A percentile compares a stretch with the other conserved stretches of the same genome.
These are phyloP conservation scores for Camelina neglecta DNA, from an alignment of 345 rosid genomes.

Conservation along the genomic window DNA sequence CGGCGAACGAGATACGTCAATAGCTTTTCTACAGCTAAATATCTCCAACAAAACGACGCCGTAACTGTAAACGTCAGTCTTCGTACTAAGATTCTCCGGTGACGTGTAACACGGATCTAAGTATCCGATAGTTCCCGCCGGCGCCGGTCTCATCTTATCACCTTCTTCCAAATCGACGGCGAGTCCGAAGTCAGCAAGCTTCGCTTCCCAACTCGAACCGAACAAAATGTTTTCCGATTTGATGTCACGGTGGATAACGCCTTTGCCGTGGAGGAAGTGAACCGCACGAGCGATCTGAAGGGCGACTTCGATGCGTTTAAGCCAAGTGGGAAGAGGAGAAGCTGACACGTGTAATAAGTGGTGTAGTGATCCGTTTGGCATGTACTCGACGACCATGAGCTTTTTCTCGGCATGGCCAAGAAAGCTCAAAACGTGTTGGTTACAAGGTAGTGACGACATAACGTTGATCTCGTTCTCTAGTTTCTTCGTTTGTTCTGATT, in stretches of 20 bases:
- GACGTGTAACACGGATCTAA: conserved; percentile 71
- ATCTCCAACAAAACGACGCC: conserved; percentile 78
- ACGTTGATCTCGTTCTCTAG: conserved; percentile 60
- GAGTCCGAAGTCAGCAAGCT: conserved; percentile 74
- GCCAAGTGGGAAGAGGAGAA: conserved; percentile 55
- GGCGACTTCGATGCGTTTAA: conserved; percentile 60
- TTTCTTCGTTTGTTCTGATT: conserved; percentile 51
- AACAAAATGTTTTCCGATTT: conserved; percentile 72
- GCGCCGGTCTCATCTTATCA: conserved; percentile 42
- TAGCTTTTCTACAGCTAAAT: conserved; percentile 63
- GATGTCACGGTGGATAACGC: conserved; percentile 71
- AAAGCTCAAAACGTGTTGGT: conserved; percentile 51
- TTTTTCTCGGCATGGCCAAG: conserved; percentile 51
- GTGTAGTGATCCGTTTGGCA: conserved; percentile 78
- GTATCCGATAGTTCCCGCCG: conserved; percentile 84
- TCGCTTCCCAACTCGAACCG: conserved; percentile 60
- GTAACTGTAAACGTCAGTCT: conserved; percentile 66
- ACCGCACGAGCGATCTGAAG: conserved; percentile 64
- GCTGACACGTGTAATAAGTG: conserved; percentile 54
- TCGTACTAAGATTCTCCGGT: conserved; percentile 57
- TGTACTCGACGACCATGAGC: conserved; percentile 70
- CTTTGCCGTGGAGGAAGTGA: conserved; percentile 58
- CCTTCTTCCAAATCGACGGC: conserved; percentile 51
- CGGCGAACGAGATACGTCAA: conserved; percentile 56
- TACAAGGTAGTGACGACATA: conserved; percentile 55